Base-by-base conservation (phyloP, 179 eudicot genomes). In the Heliamphora pulchella region DNA sequence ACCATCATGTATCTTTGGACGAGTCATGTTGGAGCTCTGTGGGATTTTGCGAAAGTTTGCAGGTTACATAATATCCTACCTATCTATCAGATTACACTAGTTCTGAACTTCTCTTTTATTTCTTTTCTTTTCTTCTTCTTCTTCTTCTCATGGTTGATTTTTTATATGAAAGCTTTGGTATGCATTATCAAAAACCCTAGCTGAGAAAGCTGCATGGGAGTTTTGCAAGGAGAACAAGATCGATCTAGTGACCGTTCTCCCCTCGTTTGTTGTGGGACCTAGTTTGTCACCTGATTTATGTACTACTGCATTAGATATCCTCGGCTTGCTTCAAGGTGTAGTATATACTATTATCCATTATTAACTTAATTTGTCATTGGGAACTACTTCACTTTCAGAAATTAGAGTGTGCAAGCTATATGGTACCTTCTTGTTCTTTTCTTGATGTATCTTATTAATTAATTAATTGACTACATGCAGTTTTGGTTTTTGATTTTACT, bases 131-230 rank as follows among this genome's bases (percentile, higher is more conserved):
- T 2, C 7, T 8, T 18, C n/a, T 50, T 51, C 8, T 39, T 67
- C 71, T 1, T 43, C 39, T 31, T 5, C 39, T 39, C 4, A 41
- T 41, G 43, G 9, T n/a, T 74, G 65, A 1, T 14, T 8, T 39
- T 80, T 47, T 2, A 20, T 13, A 39, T 55, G 63, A 8, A 76
- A 93, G 97, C 84, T 87, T 17, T 96, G 99, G 99, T 96, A 96
- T 85, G 91, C 81, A 6, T 62, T 96, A 53, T 92, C 99, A 0
- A 96, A 96, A 85, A 91, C 92, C 9, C 84, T 86, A 58, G 97
- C 99, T 1, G 99, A 96, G 86, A 91, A 50, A 81, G 91, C 96
- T 61, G 99, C 99, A 63, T 96, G 99, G 99, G 89, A 89, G 43
- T 96, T 88, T 84, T 89, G 97, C 86, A 87, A 86, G 80, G 86